Evolutionary conservation across 2,329 filamentous ascomycete genomes (phyloP).

Genomic region (Aspergillus pseudoviridinutans): DNA sequence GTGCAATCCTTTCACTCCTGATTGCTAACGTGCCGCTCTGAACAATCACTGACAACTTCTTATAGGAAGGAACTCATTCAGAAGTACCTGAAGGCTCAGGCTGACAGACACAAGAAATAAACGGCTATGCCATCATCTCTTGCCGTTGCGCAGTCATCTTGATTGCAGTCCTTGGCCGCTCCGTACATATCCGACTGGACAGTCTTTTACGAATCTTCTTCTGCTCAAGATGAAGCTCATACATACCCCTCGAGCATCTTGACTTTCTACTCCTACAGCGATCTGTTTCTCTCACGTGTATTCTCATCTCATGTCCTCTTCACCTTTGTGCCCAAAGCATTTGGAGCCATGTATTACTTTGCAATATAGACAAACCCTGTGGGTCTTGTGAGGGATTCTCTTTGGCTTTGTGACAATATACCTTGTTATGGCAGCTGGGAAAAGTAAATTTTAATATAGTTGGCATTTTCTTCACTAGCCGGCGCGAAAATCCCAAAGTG

Average conservation of each 20-base stretch:
- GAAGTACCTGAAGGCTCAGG: conserved; percentile 64
- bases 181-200: neutral
- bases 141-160: no score
- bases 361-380: conserved; percentile 17
- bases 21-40: neutral
- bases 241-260: neutral
- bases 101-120: conserved; percentile 61
- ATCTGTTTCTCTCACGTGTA: conserved; percentile 5
- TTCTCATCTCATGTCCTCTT: conserved; percentile 6
- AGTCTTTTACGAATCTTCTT: neutral
- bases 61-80: conserved; percentile 61
- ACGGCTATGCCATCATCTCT: neutral
- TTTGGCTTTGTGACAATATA: conserved; percentile 5
- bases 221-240: neutral
- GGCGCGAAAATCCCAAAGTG: neutral
- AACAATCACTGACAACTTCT: conserved; percentile 8
- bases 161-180: no score
- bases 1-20: conserved; percentile 34
- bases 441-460: neutral
- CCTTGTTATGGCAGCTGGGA: neutral
- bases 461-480: neutral
- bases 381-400: conserved; percentile 13
- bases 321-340: conserved; percentile 3
- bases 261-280: neutral
- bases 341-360: conserved; percentile 18